Percentiles rank a stretch among this genome's conserved stretches.
phyloP scores from a whole-genome alignment of 2,329 filamentous ascomycete species.

The Colletotrichum horii region DNA sequence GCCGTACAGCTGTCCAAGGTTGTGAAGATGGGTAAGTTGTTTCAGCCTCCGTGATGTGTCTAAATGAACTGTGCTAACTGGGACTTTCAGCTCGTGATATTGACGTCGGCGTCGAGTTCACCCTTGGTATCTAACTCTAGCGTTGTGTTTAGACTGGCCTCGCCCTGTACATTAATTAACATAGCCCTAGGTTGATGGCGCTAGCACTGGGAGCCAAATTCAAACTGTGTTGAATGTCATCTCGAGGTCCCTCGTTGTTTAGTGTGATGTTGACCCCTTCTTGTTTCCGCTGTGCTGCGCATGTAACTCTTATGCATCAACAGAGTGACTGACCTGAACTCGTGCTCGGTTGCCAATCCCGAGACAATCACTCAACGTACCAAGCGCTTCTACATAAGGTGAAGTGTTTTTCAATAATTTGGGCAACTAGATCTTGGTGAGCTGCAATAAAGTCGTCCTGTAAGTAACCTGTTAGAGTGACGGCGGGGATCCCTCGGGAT shows the following conservation, averaged over 20 bases:
- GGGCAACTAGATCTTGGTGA: neutral
- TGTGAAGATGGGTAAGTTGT: constrained; percentile 87
- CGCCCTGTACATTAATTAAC: constrained; percentile 25
- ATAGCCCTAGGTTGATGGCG: constrained; percentile 17
- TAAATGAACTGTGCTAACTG: constrained; percentile 20
- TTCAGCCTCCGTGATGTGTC: neutral
- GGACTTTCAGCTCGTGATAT: constrained; percentile 78
- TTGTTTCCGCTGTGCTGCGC: neutral
- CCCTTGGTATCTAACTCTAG: constrained; percentile 80
- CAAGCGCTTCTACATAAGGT: neutral
- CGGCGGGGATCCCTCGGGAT: neutral
- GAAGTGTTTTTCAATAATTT: neutral
- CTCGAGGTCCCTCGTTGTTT: neutral
- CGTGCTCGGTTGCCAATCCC: no score
- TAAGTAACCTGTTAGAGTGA: neutral
- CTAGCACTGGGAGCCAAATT: constrained; percentile 1
- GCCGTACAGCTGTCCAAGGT: constrained; percentile 99
- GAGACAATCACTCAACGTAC: no score
- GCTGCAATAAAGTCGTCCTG: neutral
- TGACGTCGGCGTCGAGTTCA: constrained; percentile 95
- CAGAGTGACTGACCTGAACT: neutral
- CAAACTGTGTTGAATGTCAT: neutral
- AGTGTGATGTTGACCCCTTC: neutral
- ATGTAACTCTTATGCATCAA: neutral
- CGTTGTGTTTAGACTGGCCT: constrained; percentile 21